A percentile compares a stretch with the other conserved stretches of the same genome.
phyloP scores from a whole-genome alignment of 495 filamentous ascomycete genomes.

The Lentithecium fluviatile region DNA sequence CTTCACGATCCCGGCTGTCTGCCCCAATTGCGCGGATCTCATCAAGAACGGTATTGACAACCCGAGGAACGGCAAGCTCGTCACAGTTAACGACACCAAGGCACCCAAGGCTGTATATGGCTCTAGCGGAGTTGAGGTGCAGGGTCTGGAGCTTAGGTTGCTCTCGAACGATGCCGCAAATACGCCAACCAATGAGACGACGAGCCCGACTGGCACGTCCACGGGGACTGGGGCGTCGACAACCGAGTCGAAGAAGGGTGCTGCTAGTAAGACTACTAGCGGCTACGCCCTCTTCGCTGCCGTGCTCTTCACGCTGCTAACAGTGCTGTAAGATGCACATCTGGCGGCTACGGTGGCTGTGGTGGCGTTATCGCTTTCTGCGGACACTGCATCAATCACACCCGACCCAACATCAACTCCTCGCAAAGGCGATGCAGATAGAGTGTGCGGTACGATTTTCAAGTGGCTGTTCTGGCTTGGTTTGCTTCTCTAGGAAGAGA shows the following conservation, averaged over 20 bases:
- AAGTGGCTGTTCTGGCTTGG: background rate
- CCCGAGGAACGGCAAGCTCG: slow-evolving; percentile 56
- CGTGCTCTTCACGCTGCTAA: slow-evolving; percentile 14
- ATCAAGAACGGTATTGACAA: slow-evolving; percentile 59
- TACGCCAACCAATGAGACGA: slow-evolving; percentile 50
- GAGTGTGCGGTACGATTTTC: background rate
- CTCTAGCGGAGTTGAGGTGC: slow-evolving; percentile 53
- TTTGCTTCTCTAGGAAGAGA: background rate
- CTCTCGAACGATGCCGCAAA: slow-evolving; percentile 55
- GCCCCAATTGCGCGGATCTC: slow-evolving; percentile 52
- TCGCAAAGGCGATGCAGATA: background rate
- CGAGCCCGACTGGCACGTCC: slow-evolving; percentile 22
- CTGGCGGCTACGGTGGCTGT: background rate
- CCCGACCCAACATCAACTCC: background rate
- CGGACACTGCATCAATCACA: background rate
- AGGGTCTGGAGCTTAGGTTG: slow-evolving; percentile 54
- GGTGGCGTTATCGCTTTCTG: background rate
- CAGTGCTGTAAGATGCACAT: slow-evolving; percentile 5
- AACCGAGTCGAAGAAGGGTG: slow-evolving; percentile 12
- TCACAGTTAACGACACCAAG: slow-evolving; percentile 54
- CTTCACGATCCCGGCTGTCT: slow-evolving; percentile 68
- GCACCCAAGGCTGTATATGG: slow-evolving; percentile 57
- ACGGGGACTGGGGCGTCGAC: slow-evolving; percentile 1
- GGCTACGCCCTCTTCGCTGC: background rate
- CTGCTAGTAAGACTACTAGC: slow-evolving; percentile 20